Evolutionary conservation across 106 monocot species (phyloP), one percentile per base, ranked within the genome.

Genomic region (Dendrobium catenatum): DNA sequence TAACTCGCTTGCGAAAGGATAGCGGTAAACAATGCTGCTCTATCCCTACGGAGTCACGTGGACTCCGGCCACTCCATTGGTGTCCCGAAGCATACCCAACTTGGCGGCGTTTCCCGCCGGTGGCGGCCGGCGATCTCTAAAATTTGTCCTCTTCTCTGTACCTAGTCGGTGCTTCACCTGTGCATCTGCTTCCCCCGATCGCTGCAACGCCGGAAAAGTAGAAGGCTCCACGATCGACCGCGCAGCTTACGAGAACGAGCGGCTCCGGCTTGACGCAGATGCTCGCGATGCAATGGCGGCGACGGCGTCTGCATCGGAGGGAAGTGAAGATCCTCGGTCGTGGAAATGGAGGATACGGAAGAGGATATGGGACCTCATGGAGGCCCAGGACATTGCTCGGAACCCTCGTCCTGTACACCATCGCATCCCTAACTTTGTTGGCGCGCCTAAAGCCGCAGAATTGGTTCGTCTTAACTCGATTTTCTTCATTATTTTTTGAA

Each of bases 341-440:
- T 96, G 95, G 93, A 96, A 96, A 85, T 96, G 95, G 95, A 85
- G 47, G 81, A 91, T 96, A 17, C 79, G 93, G 31, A 93, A 93
- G 76, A 77, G 95, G 55, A 78, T 93, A 9, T 93, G 91, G 95
- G 95, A 96, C 81, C 67, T 89, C 61, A 89, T 93, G 93, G 95
- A 93, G 88, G 61, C 77, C 9, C 84, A 93, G 80, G 84, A 80
- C 24, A 88, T 93, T 6, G 84, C 95, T n/a, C 85, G 84, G 58
- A 89, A 91, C 77, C 96, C 96, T 44, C 89, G 90, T 37, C 96
- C 96, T 4, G 91, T 93, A 11, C 96, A 93, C 84, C 93, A 93
- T 82, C 93, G 96, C 68, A 96, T 96, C 80, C 96, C 93, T 40
- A 96, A 96, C 66, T 96, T 96, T 77, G 90, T 47, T 59, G 93